Base-by-base conservation (phyloP, 306 rosid genomes). In the Cajanus cajan region DNA sequence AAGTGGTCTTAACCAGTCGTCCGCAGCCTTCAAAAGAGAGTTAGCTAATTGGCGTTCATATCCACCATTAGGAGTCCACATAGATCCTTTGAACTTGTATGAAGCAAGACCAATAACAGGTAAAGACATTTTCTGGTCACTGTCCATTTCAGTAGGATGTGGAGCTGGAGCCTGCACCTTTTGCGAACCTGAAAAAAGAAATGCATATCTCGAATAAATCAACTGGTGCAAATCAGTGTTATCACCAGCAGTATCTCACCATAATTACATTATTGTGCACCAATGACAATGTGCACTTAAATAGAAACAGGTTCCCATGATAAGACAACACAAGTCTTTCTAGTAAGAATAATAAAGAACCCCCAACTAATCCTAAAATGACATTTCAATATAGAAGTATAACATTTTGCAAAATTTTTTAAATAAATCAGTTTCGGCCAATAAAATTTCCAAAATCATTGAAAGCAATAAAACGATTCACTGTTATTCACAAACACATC, bases 91-190 rank as follows among this genome's bases (percentile, higher is more conserved):
- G 83, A 94, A 90, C 87, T 94, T 94, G 87, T 94, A 92, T 40
- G 97, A 89, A 39, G 98, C 96, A 77, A 94, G 90, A 78, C 98
- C 98, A 84, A 90, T 89, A 69, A 82, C 94, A 34, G 90, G 97
- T 43, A 94, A 86, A 8, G 86, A 83, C 82, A 92, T 81, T 80
- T 73, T 90, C 21, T 89, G 82, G 68, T 40, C 68, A 82, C 85
- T 82, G 47, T 85, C 89, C 19, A 70, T 68, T 74, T 81, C 93
- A 2, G 83, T 70, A 3, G 82, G 74, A 83, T 68, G 59, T 14
- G 88, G 54, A 16, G 81, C 28, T 19, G 94, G 87, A 72, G 85
- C 78, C 52, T 43, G 87, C 34, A 71, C 69, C 40, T 68, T 76
- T 57, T 74, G 91, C 36, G 85, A 44, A 68, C 88, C 98, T 90